Conservation (phyloP, 805 yeast species). For the Candida nonsorbophila region DNA sequence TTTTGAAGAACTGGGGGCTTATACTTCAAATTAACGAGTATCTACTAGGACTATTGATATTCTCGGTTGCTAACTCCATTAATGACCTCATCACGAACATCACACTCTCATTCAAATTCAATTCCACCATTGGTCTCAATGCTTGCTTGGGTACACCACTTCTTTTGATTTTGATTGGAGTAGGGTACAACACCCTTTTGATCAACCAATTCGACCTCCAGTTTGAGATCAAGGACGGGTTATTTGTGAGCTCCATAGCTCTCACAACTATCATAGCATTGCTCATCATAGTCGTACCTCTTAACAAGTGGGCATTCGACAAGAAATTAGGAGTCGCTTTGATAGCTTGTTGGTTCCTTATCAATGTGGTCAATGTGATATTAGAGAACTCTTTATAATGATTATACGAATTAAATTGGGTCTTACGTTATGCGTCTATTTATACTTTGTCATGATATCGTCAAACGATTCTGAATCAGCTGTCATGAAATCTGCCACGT, state of each 20-base stretch:
- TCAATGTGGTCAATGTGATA: conserved; percentile 14
- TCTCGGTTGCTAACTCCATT: conserved; percentile 47
- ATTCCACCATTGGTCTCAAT: conserved; percentile 38
- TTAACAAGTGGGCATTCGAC: conserved; percentile 30
- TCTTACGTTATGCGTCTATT: too few relatives aligned
- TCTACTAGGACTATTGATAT: conserved; percentile 42
- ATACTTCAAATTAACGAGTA: conserved; percentile 42
- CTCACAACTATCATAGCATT: conserved; percentile 17
- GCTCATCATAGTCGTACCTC: conserved; percentile 21
- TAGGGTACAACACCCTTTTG: conserved; percentile 42
- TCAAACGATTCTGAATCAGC: too few relatives aligned
- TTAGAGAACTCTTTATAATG: too few relatives aligned
- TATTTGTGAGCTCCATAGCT: conserved; percentile 19
- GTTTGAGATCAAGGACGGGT: conserved; percentile 17
- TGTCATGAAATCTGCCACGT: too few relatives aligned
- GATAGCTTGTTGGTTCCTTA: conserved; percentile 12
- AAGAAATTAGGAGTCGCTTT: conserved; percentile 20
- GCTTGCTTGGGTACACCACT: conserved; percentile 54
- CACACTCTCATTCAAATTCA: conserved; percentile 37
- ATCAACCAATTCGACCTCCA: conserved; percentile 8
- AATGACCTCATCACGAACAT: conserved; percentile 50
- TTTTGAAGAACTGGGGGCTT: conserved; percentile 41
- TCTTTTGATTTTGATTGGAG: conserved; percentile 42
- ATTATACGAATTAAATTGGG: too few relatives aligned
- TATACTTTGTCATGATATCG: too few relatives aligned